Base-by-base conservation (phyloP, 495 filamentous ascomycete species). In the Aspergillus indologenus region DNA sequence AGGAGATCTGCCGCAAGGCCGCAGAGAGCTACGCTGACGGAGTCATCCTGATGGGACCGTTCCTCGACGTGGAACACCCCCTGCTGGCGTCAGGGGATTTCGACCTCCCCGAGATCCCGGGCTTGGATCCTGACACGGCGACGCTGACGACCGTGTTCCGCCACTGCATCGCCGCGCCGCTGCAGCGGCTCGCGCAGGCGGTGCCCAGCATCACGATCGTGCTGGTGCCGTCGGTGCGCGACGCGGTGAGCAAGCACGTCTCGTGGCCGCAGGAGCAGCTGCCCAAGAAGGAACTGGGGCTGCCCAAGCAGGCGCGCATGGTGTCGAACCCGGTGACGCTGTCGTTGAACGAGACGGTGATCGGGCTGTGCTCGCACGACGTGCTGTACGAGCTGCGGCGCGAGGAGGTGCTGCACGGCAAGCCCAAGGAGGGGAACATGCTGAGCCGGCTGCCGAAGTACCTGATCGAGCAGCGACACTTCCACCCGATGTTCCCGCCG, bases 251-350 rank as follows among this genome's bases (percentile, higher is more conserved):
- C 75, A 87, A 85, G 50, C 92, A 96, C 71, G 87, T 91, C 23
- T 87, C 89, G 23, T 98, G 89, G 86, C 94, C 94, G 2, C 94
- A 98, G 68, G 93, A 96, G 60, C 79, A 81, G 22, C 81, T 96
- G 17, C 76, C 81, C 1, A 83, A 82, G 61, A 87, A 85, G 64
- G 84, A 87, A 3, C 81, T 96, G 12, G 88, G 82, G 2, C 76
- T 96, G 4, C 87, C 86, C n/a, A 90, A 91, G 71, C 78, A 87
- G 52, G 87, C 80, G 43, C 84, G 79, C 52, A 81, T 90, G 64
- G 84, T 98, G 40, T 90, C 91, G 2, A 98, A 98, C 68, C 94
- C 91, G 1, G 89, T 93, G 70, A 90, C 87, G 18, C 67, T 98
- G 9, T 88, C 82, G 7, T 75, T 98, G 46, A 98, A 98, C 69